Base-by-base conservation (phyloP, 169 alveolate genomes). In the Plasmodium chabaudi region DNA sequence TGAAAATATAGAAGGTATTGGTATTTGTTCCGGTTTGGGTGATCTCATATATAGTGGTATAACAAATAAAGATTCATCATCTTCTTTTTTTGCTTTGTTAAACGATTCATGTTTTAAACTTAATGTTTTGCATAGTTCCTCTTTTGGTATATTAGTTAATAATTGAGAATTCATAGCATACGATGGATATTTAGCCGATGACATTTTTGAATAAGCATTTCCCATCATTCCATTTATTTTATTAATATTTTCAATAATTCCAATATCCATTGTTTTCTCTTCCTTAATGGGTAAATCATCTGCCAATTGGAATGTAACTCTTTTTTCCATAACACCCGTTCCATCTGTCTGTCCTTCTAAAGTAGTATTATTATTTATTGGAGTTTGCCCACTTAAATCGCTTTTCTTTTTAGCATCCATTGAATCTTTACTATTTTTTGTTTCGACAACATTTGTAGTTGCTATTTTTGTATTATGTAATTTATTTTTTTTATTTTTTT, bases 1-100 rank as follows among this genome's bases (percentile, higher is more conserved):
- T 39, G 88, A 74, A 49, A 74, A 67, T 34, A 61, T 61, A 46
- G 21, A 34, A 9, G 88, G 88, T 27, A 74, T 74, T 34, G 88
- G 88, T 17, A 74, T 74, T 19, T 74, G 88, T 42, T 74, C 88
- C 5, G 88, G 88, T 13, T 74, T 74, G 34, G 88, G 88, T 64
- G 88, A 74, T 23, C 88, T 60, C 88, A 74, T 74, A 23, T 74
- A 74, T 61, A 74, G 23, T 9, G 88, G 88, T 9, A 74, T 53
- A 12, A 55, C 88, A 65, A 74, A 74, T 10, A 61, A 64, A 63
- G 56, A 49, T 46, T 59, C 88, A 2, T 74, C 88, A 19, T 74
- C 88, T 17, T 61, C 88, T 53, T 74, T 74, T 55, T 74, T 74
- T 47, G 39, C n/a, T 27, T 34, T 19, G 13, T 12, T 60, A 9